Base-by-base conservation (phyloP, 1,284 basidiomycete species). In the Marasmius tenuissimus region DNA sequence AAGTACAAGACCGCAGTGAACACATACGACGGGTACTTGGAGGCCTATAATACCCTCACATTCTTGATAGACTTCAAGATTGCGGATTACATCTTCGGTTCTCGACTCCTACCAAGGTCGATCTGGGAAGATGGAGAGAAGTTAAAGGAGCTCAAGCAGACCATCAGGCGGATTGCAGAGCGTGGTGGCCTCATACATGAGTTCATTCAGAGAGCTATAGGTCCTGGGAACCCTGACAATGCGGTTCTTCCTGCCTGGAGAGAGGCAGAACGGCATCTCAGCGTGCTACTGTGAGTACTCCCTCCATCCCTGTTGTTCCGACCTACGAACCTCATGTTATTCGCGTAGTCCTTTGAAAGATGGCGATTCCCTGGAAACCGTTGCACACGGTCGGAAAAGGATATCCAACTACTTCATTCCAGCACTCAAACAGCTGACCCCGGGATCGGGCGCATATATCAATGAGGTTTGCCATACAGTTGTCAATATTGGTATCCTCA, bases 181-280 rank as follows among this genome's bases (percentile, higher is more conserved):
- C 48, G 54, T 9, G 63, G 59, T 12, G 60, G 58, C 10, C 37
- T 58, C 22, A 42, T 63, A 0, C 60, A 57, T 40, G 65, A 68
- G 48, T 60, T 68, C 11, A 60, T 64, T 1, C 10, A 63, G 0
- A 62, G 53, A 2, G 59, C 67, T 40, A 61, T 61, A 56, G 65
- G 40, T 35, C 61, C 59, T 11, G 59, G 64, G 4, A 58, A 61
- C 40, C 64, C 67, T 12, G 47, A 64, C 20, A 68, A 68, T 40
- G 67, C 67, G 0, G 65, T 66, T 8, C 62, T 63, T 57, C 67
- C 65, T 38, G 62, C 61, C 16, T 66, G 67, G 67, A 61, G 67
- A 49, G 45, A 65, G 0, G 54, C 67, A 16, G 11, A 14, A n/a
- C 5, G 61, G 63, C 14, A 60, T 63, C 35, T 42, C 61, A 20